Evolutionary conservation across 1,284 basidiomycete species (phyloP).

Genomic region (Trichosporon asahii): DNA sequence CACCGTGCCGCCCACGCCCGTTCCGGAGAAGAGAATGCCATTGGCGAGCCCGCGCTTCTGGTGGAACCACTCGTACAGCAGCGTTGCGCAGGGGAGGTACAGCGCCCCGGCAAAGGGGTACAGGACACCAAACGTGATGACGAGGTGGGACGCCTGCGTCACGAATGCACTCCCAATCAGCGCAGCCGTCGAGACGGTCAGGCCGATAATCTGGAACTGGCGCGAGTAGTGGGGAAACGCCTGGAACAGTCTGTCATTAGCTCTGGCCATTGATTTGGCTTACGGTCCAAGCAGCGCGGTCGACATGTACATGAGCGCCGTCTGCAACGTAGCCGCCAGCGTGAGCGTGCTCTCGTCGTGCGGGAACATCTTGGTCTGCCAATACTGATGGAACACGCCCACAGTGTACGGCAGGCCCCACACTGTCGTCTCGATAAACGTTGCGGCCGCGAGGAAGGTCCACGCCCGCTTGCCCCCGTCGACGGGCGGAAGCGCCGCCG

Average conservation of each 20-base stretch:
- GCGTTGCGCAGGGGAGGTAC: conserved; percentile 48
- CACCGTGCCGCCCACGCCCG: conserved; percentile 46
- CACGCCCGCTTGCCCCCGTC: conserved; percentile 47
- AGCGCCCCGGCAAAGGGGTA: conserved; percentile 45
- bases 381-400: conserved; percentile 49
- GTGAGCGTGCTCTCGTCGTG: conserved; percentile 36
- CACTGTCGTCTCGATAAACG: conserved; percentile 42
- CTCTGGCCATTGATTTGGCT: conserved; percentile 18
- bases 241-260: conserved; percentile 29
- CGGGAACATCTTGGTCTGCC: conserved; percentile 39
- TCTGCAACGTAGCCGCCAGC: conserved; percentile 47
- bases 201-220: conserved; percentile 32
- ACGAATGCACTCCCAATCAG: conserved; percentile 43
- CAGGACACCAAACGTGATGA: conserved; percentile 43
- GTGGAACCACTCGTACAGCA: conserved; percentile 50
- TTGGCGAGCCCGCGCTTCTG: conserved; percentile 44
- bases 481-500: conserved; percentile 38
- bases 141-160: conserved; percentile 42
- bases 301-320: conserved; percentile 46
- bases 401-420: conserved; percentile 50
- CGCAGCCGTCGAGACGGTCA: conserved; percentile 28
- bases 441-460: conserved; percentile 46
- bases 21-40: conserved; percentile 48
- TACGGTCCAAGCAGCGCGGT: conserved; percentile 39
- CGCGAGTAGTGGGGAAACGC: conserved; percentile 34